Base-by-base conservation (phyloP, 352 stramenopile genomes). In the Phytophthora chlamydospora region DNA sequence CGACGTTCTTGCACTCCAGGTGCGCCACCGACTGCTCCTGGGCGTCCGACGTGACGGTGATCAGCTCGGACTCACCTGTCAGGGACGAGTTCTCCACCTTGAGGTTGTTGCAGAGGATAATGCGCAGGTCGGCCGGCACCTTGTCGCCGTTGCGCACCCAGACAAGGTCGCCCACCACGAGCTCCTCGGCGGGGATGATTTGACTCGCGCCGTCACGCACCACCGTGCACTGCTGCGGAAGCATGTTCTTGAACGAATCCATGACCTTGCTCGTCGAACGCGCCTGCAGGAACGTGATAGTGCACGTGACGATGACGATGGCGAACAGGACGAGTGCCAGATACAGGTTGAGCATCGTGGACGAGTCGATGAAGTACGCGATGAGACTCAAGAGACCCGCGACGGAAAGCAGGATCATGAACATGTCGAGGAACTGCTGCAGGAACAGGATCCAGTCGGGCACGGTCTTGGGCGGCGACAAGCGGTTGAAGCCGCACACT, bases 61-160 rank as follows among this genome's bases (percentile, higher is more conserved):
- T 68, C 21, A 78, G 58, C 57, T 85, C 71, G 4, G 77, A 80
- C 42, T 89, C 80, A 29, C 80, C 80, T 14, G 75, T 87, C 33
- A 89, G 62, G n/a, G 73, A 87, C 45, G 80, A 89, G 59, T 85
- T 81, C 40, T 89, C 80, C 12, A 89, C 75, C 52, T 85, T 85
- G 14, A 89, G 66, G 29, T 73, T 73, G 58, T 62, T 77, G 51
- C 66, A 81, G 3, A 71, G 60, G 17, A 89, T 21, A 34, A 89
- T 69, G 1, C 76, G 65, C 9, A 85, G 10, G 36, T 86, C 79
- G 0, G 79, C 79, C 1, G 79, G 79, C 14, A 89, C 73, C 16
- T 80, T 78, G 62, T 89, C 75, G 6, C 79, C 79, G 27, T 81
- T 75, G 35, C 59, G 62, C 14, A 89, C 55, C 64, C 72, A 77